Base-by-base conservation (phyloP, 768 basidiomycete genomes). In the Cystobasidium onofrii region DNA sequence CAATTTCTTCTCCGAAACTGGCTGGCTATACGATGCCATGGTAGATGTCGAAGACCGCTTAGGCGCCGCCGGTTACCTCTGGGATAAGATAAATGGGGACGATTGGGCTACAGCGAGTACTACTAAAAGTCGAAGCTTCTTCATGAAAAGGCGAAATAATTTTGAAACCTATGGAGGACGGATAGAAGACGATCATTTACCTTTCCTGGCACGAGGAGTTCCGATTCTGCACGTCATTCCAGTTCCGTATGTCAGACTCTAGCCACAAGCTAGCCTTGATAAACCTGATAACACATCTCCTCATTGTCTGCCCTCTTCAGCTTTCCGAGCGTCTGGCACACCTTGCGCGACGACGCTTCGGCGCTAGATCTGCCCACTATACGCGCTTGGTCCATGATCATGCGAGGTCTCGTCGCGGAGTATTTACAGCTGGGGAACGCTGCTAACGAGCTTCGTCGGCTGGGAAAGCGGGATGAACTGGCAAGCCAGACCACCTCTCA, bases 161-260 rank as follows among this genome's bases (percentile, higher is more conserved):
- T 76, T 65, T 62, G 61, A 34, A 74, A 74, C 25, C 12, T 67
- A 75, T 33, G 41, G 50, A 7, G 67, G 75, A n/a, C 52, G 73
- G 27, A 74, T 76, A 17, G 73, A 74, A 36, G 96, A 99, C 81
- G 96, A 99, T 81, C 96, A 99, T 78, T 81, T 92, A 50, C 96
- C 96, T 27, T 98, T 99, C 83, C 78, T 95, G 63, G 81, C 83
- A 43, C 82, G 84, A 75, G 96, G 96, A 1, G 92, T 98, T 18
- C 90, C 87, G 75, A 83, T 98, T 64, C 82, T 99, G 76, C 96
- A 99, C 81, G 80, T 98, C 57, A 98, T 98, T 69, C 82, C 94
- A 1, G 86, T 86, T 60, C 92, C 90, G 1, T 99, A 98, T 81
- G 96, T 1, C 73, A 50, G 0, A 92, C 95, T 18, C 97, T 93